Conservation (phyloP, 352 stramenopile species). For the Blastocystis sp. region DNA sequence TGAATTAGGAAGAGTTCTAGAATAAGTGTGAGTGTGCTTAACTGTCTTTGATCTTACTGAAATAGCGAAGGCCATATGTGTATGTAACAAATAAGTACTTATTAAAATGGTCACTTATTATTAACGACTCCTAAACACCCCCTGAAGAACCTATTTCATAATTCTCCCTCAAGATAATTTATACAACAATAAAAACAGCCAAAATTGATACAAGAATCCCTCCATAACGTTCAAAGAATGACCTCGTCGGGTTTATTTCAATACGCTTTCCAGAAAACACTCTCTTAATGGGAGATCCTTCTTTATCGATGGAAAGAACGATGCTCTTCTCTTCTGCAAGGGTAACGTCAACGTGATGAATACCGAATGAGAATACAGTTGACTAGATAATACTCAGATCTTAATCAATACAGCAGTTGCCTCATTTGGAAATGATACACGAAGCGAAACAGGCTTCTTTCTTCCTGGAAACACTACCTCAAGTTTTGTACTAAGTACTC, state of each 20-base stretch:
- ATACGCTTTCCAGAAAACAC: neutral
- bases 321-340: neutral
- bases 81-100: too few species aligned
- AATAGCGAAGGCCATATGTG: too few species aligned
- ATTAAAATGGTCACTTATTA: too few species aligned
- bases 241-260: neutral
- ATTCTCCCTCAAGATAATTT: neutral
- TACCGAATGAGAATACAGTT: neutral
- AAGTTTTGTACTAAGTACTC: neutral
- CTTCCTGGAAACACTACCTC: neutral
- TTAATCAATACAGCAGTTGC: neutral
- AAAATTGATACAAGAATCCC: neutral
- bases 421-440: neutral
- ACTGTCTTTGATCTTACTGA: too few species aligned
- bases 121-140: too few species aligned
- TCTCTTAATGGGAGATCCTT: neutral
- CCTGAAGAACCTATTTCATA: too few species aligned
- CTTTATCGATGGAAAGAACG: neutral
- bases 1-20: too few species aligned
- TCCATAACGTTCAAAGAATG: neutral
- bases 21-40: too few species aligned
- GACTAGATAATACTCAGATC: neutral
- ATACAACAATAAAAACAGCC: neutral
- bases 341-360: neutral
- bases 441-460: neutral